Evolutionary conservation across 495 filamentous ascomycete genomes (phyloP), one percentile per base, ranked within the genome.

Genomic region (Niebla homalea): DNA sequence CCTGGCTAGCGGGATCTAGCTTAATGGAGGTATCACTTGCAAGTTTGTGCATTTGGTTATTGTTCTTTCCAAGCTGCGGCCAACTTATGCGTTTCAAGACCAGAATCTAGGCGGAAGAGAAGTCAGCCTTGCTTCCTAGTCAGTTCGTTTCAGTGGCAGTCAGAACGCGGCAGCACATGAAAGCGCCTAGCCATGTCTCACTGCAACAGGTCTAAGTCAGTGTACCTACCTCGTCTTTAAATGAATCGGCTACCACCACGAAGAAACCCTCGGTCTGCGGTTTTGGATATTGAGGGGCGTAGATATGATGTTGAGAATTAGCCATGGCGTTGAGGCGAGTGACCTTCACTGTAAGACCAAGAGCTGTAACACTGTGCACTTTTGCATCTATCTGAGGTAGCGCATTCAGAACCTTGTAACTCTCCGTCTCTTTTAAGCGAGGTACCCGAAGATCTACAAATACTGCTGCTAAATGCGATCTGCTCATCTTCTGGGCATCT

Each of bases 201-300:
- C 29, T 32, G 0, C 29, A 12, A 32, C 0, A 12, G 29, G 29
- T 12, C 29, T 32, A 7, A 32, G 1, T 32, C 8, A 32, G 14
- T 32, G 29, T 32, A 32, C 29, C 14, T 2, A 97, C 70, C 53
- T 94, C 88, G 52, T 89, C 88, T 8, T 61, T 68, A 11, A 63
- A 64, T 1, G 73, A 64, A 53, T 87, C 78, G 4, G 77, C 74
- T 1, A 94, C 72, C 36, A 97, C 51, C 6, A 90, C 74, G 63
- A 97, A 96, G 77, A 79, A 97, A 1, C 93, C 89, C 64, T 98
- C 92, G 0, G 85, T 89, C 63, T 98, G 92, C 20, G 87, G 80
- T 65, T 98, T 98, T 0, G 92, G 93, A 67, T 92, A 97, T 4
- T 75, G 73, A 8, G 92, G 90, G 0, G 92, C 86, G 54, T 80